These are phyloP conservation scores for Alopecurus myosuroides DNA, from an alignment of 176 grass and related monocot species.

Conservation along the genomic window DNA sequence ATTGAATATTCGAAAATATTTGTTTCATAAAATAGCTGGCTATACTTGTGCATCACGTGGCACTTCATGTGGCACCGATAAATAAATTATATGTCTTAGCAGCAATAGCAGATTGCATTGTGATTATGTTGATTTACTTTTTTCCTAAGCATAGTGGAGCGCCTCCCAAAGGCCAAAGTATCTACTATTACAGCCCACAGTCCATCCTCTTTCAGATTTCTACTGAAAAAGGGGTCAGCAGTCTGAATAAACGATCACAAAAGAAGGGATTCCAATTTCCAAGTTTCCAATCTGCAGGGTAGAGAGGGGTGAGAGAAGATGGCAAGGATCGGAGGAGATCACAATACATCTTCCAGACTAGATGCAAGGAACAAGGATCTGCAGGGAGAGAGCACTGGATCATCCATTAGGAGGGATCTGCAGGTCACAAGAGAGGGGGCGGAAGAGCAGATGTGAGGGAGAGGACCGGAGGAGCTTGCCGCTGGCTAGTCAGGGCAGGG, in stretches of 20 bases:
- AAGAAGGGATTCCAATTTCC: neutral
- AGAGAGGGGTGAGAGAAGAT: too few species aligned
- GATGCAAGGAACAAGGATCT: too few species aligned
- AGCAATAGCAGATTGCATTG: neutral
- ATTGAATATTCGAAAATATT: neutral
- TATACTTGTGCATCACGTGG: too few species aligned
- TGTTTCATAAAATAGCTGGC: too few species aligned
- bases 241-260: neutral
- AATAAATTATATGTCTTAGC: neutral
- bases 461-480: too few species aligned
- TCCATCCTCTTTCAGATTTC: neutral
- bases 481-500: too few species aligned
- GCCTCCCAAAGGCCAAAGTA: neutral
- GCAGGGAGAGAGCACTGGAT: too few species aligned
- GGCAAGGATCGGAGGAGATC: too few species aligned
- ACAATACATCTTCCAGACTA: too few species aligned
- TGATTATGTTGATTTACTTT: neutral
- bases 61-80: neutral
- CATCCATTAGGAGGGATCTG: too few species aligned
- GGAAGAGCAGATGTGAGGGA: too few species aligned
- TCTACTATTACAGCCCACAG: neutral
- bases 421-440: too few species aligned
- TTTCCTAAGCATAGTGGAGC: neutral
- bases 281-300: neutral
- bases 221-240: neutral